Evolutionary conservation across 495 filamentous ascomycete species (phyloP), one percentile per base, ranked within the genome.

Genomic region (Penicillium chermesinum): DNA sequence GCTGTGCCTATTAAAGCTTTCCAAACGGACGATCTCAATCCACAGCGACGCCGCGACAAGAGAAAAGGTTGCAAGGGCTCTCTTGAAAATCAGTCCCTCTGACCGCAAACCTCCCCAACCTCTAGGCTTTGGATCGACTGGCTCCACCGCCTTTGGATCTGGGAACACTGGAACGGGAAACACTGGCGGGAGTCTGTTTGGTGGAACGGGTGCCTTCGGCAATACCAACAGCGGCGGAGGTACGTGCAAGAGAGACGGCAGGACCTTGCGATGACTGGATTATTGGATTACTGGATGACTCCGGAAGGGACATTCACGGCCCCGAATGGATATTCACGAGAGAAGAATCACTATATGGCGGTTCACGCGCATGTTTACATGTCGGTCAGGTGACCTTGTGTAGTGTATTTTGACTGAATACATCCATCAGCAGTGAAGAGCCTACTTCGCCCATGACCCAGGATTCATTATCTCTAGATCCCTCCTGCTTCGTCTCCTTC

Each of bases 111-210:
- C 55, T 56, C 53, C 47, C 56, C 54, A 63, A 69, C 59, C 64
- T 77, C 61, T 76, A 82, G 80, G 78, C 69, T 82, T 82, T 72
- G 80, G 80, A 56, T 72, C 76, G 38, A 69, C 71, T 45, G 58
- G 67, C 46, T 57, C 66, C 44, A 62, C 66, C 38, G 56, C 63
- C 19, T 71, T 69, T 54, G 66, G 66, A 56, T 53, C 63, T 50
- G 58, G 64, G 39, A 61, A 52, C 32, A 63, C 62, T 46, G 50
- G 49, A 38, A 59, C 56, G 20, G 48, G 50, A 48, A 58, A 57
- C 32, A 54, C 52, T 18, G 66, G 71, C 32, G 65, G 70, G 50
- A 58, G 69, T 50, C 56, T 74, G 33, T 78, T 79, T 58, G 69
- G 72, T 56, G 57, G 34, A 5, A 37, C 35, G 4, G 52, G 74